A percentile compares a stretch with the other conserved stretches of the same genome.
Evolutionary conservation across 371 early-diverging fungal genomes (phyloP).

Genomic region (Mortierella sp.): DNA sequence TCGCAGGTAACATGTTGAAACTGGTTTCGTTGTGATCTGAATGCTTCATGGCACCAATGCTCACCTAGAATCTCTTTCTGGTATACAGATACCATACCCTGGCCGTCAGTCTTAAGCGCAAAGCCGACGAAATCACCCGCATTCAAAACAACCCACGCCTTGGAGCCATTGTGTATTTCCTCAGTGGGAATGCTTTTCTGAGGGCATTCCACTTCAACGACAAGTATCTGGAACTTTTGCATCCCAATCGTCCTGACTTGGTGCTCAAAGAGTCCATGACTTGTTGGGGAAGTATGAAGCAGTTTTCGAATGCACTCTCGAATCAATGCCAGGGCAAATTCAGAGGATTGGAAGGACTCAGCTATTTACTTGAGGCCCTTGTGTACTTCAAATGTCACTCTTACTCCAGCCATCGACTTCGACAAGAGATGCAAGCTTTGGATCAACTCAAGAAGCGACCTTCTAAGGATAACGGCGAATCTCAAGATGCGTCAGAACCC

Average conservation of each 20-base stretch:
- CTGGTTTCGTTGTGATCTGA: not conserved
- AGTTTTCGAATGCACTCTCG: slow-evolving; percentile 23
- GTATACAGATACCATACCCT: slow-evolving; percentile 12
- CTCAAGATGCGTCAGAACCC: not conserved
- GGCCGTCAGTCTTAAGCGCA: slow-evolving; percentile 22
- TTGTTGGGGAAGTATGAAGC: slow-evolving; percentile 27
- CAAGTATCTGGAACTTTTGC: slow-evolving; percentile 9
- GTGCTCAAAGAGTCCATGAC: slow-evolving; percentile 24
- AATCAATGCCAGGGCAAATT: slow-evolving; percentile 22
- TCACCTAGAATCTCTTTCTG: not conserved
- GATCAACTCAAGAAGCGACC: slow-evolving; percentile 6
- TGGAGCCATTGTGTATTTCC: slow-evolving; percentile 28
- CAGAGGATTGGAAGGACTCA: slow-evolving; percentile 22
- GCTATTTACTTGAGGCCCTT: slow-evolving; percentile 25
- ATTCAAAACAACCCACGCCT: slow-evolving; percentile 21
- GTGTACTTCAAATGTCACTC: slow-evolving; percentile 28
- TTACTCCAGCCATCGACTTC: slow-evolving; percentile 18
- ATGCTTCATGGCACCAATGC: not conserved
- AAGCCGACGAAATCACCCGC: slow-evolving; percentile 21
- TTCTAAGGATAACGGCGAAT: not conserved
- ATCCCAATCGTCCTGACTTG: slow-evolving; percentile 11
- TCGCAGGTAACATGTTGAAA: slow-evolving; percentile 5
- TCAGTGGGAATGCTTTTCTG: slow-evolving; percentile 25
- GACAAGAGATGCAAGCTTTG: slow-evolving; percentile 15
- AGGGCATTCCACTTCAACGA: slow-evolving; percentile 26